Evolutionary conservation across 2,329 filamentous ascomycete genomes (phyloP), one percentile per base, ranked within the genome.

Genomic region (Bretziella fagacearum): DNA sequence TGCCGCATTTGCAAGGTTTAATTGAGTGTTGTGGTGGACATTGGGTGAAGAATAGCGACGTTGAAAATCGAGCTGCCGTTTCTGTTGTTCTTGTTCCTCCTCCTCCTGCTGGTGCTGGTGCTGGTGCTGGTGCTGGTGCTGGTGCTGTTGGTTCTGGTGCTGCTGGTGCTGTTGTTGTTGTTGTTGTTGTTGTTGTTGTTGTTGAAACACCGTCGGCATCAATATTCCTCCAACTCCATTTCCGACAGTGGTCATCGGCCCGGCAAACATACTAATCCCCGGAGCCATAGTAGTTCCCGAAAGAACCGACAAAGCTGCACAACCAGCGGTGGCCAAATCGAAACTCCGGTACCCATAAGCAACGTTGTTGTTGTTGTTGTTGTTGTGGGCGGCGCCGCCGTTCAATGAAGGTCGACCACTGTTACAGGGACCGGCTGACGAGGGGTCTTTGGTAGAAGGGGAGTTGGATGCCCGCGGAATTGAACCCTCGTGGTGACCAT

Each of bases 31-130:
- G n/a, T n/a, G n/a, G 15, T 39, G 27, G 32, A 46, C 17, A 13
- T 42, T 45, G 23, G 23, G 8, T 10, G 36, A 10, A 32, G 26
- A 48, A 33, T 33, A 46, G 44, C 55, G 56, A 51, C 54, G 59
- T 51, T 56, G 51, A n/a, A 51, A 48, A 13, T 50, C 54, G 15
- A 51, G 50, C 36, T 53, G 52, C 26, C 54, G 51, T 13, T 50
- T 48, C 18, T 52, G 53, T 6, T 54, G 44, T 35, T 56, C 53
- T 48, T 20, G 35, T 13, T 39, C 10, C 23, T 39, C 8, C 20
- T 22, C 17, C 18, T 39, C 8, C 17, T 53, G 52, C 8, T 25
- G 20, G 15, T 26, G 20, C n/a, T 44, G 13, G 3, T 40, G 33
- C 3, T 50, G 51, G 2, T 48, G 26, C 17, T 53, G 51, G 15